These are phyloP conservation scores for Suillus fuscotomentosus DNA, from an alignment of 768 basidiomycete genomes.

Conservation along the genomic window DNA sequence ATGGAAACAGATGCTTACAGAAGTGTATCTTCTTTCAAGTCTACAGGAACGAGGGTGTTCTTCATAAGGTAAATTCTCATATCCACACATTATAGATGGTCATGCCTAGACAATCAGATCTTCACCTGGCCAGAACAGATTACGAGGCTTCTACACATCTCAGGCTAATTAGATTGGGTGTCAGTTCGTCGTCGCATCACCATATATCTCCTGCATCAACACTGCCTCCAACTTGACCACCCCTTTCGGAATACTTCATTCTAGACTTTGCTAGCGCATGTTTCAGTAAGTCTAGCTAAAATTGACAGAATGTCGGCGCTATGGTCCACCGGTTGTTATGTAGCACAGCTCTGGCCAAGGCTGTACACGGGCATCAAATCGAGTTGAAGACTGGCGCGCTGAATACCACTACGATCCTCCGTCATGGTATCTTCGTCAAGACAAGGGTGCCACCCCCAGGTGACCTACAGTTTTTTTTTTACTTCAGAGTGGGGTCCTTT, in stretches of 20 bases:
- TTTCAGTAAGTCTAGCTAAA: not conserved
- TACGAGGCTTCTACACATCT: not conserved
- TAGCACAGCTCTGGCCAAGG: not conserved
- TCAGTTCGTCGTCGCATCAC: not conserved
- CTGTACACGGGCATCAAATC: not conserved
- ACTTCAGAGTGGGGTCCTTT: too few relatives aligned
- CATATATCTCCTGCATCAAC: not conserved
- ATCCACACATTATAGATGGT: not conserved
- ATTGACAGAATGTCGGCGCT: not conserved
- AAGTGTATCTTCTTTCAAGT: not conserved
- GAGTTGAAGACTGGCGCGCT: not conserved
- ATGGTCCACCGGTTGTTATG: not conserved
- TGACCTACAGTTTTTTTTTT: not conserved
- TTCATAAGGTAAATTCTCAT: not conserved
- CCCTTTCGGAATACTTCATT: slow-evolving; percentile 31
- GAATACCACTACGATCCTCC: not conserved
- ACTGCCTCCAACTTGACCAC: slow-evolving; percentile 24
- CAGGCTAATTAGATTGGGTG: not conserved
- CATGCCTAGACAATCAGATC: not conserved
- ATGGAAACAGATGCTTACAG: not conserved
- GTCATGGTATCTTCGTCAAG: not conserved
- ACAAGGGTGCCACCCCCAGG: not conserved
- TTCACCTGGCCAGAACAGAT: not conserved
- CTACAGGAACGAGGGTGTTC: not conserved
- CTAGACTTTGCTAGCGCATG: not conserved